Evolutionary conservation across 257 asterid species (phyloP), one percentile per base, ranked within the genome.

Genomic region (Fraxinus cuspidata): DNA sequence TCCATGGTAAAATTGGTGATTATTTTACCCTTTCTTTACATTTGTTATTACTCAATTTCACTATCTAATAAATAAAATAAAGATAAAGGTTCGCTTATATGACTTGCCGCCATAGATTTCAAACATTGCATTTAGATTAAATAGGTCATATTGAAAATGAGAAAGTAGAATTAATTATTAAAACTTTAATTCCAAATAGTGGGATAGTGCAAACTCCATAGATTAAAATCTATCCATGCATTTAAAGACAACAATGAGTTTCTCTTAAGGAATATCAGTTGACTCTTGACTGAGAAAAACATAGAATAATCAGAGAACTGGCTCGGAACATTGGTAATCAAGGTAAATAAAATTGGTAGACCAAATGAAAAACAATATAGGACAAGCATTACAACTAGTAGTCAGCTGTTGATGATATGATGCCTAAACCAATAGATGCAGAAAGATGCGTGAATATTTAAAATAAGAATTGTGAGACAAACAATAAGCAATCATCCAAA

Each of bases 121-220:
- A 35, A 35, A 35, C 40, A 35, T 35, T 35, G 40, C 40, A 35
- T 7, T 35, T 35, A 6, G 40, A 35, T 35, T 35, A 35, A 35
- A 35, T 35, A 35, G 40, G 40, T 5, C 40, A 35, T 13, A 44
- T 12, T 44, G 18, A 44, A 16, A 12, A 44, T 44, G 51, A 44
- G 51, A 44, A 42, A 44, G 18, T 21, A 56, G 8, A 56, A 6
- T 56, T 18, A 56, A 56, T 10, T 56, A 56, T 56, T 56, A n/a
- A 56, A 53, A 56, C 65, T n/a, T 56, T 7, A 56, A 56, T 56
- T 7, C 65, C 56, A 71, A 23, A 38, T 21, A 10, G 19, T 10
- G 15, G 74, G 74, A 16, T 23, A 35, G 25, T 27, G 74, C 74
- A 7, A 21, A 21, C 74, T 40, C n/a, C 58, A 21, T 71, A 71